Evolutionary conservation across 75 land plant species (phyloP).

Genomic region (Cupressus sempervirens): DNA sequence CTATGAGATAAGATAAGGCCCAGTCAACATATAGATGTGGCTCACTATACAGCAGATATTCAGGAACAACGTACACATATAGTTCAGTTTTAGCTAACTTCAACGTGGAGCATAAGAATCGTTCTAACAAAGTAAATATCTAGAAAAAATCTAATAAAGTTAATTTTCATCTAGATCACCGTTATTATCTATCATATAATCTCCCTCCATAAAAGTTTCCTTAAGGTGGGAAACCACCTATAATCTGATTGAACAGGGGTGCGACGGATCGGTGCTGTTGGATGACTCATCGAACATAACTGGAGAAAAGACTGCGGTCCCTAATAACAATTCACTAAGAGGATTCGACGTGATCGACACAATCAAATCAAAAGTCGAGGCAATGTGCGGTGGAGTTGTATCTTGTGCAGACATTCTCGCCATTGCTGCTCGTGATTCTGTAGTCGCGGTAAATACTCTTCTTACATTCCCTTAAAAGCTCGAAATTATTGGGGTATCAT

Average conservation of each 20-base stretch:
- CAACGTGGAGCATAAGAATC: no score
- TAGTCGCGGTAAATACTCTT: neutral
- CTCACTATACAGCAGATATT: no score
- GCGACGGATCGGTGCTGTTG: neutral
- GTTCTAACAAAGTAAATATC: no score
- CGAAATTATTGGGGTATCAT: neutral
- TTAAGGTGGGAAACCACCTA: neutral
- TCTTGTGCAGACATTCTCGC: neutral
- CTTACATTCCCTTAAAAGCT: neutral
- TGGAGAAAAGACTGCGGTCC: neutral
- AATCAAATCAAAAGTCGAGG: neutral
- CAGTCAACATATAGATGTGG: no score
- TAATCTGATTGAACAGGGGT: neutral
- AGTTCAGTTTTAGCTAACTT: no score
- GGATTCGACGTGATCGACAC: neutral
- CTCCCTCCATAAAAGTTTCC: neutral
- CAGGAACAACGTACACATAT: no score
- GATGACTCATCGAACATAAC: neutral
- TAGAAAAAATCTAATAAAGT: no score
- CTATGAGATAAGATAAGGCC: no score
- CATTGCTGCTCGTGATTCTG: constrained; percentile 1
- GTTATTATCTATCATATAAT: no score
- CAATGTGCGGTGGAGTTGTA: neutral
- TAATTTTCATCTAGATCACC: neutral
- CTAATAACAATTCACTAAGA: neutral